Evolutionary conservation across 1,284 basidiomycete species (phyloP).

Genomic region (Papiliotrema laurentii): DNA sequence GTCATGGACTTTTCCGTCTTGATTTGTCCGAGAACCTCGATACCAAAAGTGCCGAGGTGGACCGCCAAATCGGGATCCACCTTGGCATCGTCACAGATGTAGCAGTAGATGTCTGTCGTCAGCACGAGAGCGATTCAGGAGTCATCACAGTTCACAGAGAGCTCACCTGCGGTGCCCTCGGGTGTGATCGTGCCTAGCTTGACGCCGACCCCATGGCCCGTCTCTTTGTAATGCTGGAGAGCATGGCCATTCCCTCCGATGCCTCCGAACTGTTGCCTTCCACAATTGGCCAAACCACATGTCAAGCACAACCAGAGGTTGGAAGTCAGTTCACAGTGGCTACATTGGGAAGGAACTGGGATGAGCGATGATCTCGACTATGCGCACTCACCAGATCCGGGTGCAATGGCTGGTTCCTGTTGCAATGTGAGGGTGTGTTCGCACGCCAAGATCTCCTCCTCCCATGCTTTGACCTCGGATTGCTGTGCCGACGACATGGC

Average conservation of each 20-base stretch:
- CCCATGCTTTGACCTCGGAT: conserved; percentile 95
- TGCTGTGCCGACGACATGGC: conserved; percentile 84
- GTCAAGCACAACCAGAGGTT: conserved; percentile 95
- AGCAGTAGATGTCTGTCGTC: conserved; percentile 82
- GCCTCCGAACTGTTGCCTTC: conserved; percentile 81
- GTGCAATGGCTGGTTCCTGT: conserved; percentile 53
- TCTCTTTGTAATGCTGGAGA: conserved; percentile 70
- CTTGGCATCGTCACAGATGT: conserved; percentile 82
- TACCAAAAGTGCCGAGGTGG: conserved; percentile 80
- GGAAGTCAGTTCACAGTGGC: conserved; percentile 70
- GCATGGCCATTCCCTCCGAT: conserved; percentile 87
- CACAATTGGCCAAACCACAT: conserved; percentile 93
- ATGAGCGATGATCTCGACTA: background rate
- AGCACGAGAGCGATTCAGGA: too few relatives aligned
- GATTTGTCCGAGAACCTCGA: conserved; percentile 72
- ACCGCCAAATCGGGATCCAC: conserved; percentile 70
- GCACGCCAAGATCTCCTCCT: conserved; percentile 85
- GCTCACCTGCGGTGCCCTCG: conserved; percentile 80
- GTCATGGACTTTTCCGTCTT: conserved; percentile 99
- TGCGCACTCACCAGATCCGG: conserved; percentile 30
- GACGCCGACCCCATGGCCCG: conserved; percentile 77
- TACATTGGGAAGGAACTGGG: conserved; percentile 69
- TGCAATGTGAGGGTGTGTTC: conserved; percentile 78
- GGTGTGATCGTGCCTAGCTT: conserved; percentile 97
- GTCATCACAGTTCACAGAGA: background rate